Evolutionary conservation across 1,284 basidiomycete genomes (phyloP), one percentile per base, ranked within the genome.

Genomic region (Ceratobasidium sp.): DNA sequence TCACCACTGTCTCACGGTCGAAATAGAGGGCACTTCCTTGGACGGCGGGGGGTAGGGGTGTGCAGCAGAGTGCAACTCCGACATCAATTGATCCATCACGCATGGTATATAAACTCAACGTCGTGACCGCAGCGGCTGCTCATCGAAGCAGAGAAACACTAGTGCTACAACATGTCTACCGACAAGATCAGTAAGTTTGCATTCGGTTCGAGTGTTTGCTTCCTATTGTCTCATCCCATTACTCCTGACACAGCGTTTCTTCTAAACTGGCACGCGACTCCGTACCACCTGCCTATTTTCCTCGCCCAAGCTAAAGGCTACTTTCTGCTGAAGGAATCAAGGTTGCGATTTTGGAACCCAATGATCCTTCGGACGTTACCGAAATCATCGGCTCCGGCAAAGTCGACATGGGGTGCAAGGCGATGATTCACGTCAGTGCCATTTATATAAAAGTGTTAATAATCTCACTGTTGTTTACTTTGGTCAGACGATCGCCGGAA

Each of bases 401-500:
- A 46, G 79, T 77, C 58, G 79, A 81, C 73, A 78, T 82, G 76
- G 81, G 80, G 28, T 76, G 76, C 69, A 82, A 82, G 75, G 80
- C 79, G 55, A 78, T 77, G 77, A 46, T 36, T 21, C 50, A 72
- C 34, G 61, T 65, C 18, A 2, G 21, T 50, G 18, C 18, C 50
- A 16, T 34, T 10, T 34, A n/a, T n/a, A 21, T 34, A 34, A 36
- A 28, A 6, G 18, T 34, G 18, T n/a, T 12, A 32, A 34, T 36
- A 18, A 8, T 58, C 3, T 16, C 46, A 4, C 21, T 34, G 4
- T 39, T 74, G n/a, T 74, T 76, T n/a, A n/a, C n/a, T 39, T 26
- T 75, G 80, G 81, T 60, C 80, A 82, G 74, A 82, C 81, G 21
- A 76, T 80, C 43, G 80, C 81, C 23, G 80, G 78, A 65, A 78